These are phyloP conservation scores for Zea luxurians DNA, from an alignment of 176 grass and related monocot genomes.

Conservation along the genomic window DNA sequence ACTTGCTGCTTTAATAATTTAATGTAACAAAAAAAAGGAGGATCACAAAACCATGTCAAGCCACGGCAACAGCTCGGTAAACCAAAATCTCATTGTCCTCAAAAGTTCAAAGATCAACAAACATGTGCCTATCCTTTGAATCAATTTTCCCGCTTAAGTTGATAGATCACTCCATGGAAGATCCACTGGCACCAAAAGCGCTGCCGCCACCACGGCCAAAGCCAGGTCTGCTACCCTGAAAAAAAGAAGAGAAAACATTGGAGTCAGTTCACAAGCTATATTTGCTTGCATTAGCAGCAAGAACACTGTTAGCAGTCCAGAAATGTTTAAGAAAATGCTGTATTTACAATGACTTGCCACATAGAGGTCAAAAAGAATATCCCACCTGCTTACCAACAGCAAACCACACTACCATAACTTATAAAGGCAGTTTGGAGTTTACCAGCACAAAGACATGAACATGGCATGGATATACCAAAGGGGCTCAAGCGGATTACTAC, in stretches of 20 bases:
- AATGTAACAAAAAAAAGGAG: slow-evolving; percentile 24
- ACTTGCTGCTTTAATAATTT: slow-evolving; percentile 6
- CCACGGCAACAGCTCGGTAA: slow-evolving; percentile 35
- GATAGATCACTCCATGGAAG: slow-evolving; percentile 58
- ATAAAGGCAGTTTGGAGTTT: not conserved
- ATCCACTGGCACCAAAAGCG: slow-evolving; percentile 45
- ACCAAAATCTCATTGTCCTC: slow-evolving; percentile 42
- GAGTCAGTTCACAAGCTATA: not conserved
- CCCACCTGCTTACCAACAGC: not conserved
- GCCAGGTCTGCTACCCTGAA: slow-evolving; percentile 70
- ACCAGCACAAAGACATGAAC: not conserved
- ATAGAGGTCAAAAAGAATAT: not conserved
- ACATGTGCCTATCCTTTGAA: not conserved
- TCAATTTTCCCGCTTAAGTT: not conserved
- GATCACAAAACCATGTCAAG: slow-evolving; percentile 29
- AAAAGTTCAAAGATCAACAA: slow-evolving; percentile 41
- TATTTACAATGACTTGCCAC: too few species aligned
- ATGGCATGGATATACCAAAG: not conserved
- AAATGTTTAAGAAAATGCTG: too few species aligned
- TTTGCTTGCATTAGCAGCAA: not conserved
- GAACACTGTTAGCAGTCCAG: not conserved
- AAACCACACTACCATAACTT: not conserved
- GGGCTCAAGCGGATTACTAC: too few species aligned
- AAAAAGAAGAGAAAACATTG: not conserved
- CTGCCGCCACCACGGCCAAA: slow-evolving; percentile 77